Base-by-base conservation (phyloP, 106 monocot species). In the Xerophyta viscosa region DNA sequence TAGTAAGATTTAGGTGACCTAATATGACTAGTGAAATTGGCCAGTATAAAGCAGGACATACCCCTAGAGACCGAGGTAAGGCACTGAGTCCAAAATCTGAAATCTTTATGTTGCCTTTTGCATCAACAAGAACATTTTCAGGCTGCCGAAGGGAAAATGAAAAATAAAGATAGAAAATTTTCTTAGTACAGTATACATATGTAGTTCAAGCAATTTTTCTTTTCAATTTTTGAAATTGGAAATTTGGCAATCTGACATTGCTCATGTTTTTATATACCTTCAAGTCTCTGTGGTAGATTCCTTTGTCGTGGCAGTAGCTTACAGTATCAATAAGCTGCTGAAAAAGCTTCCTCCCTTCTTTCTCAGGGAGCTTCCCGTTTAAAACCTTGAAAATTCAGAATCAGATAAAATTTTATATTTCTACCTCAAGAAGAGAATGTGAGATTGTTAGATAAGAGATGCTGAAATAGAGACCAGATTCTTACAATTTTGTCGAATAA, bases 81-180 rank as follows among this genome's bases (percentile, higher is more conserved):
- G 93, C 93, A 42, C 93, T 88, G 26, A 94, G 80, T 2, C 93
- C 87, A 31, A 94, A 94, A 64, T 94, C 93, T 14, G 88, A 81
- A 47, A 94, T 73, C 71, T 94, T 94, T 56, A 94, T 75, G 36
- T 81, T 88, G 7, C 88, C 93, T 37, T 70, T 70, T 20, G 58
- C 48, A 70, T 94, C 87, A 17, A 84, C 33, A 65, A 94, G 93
- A 60, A 94, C 67, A 58, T 94, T 94, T 51, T 94, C 93, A n/a
- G 77, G 88, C 88, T 92, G 78, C 37, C 67, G 50, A 28, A 64
- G 18, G 13, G 47, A 14, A 58, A 66, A 27, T 24, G 15, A 31
- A n/a, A 60, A 13, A 21, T 31, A 39, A 47, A 18, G 48, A 56
- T 25, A 23, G 24, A 10, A 27, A n/a, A 14, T 4, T 26, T 29